phyloP scores from a whole-genome alignment of 202 grass and related monocot species.

The Panicum virgatum region DNA sequence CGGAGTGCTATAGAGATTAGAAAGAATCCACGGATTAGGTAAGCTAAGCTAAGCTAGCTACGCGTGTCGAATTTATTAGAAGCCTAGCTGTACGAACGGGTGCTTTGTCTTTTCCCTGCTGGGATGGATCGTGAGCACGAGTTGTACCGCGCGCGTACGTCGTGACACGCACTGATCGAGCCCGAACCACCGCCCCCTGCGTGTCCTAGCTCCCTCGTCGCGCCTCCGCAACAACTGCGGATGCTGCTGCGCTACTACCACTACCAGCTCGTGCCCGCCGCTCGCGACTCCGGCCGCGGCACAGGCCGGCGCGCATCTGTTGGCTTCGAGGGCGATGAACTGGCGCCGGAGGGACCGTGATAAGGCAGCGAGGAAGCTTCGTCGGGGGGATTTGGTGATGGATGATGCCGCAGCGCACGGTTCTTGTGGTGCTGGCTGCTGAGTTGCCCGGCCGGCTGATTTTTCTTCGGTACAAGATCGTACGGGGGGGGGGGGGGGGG shows the following conservation, averaged over 20 bases:
- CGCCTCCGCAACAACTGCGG: no score
- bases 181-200: slow-evolving; percentile 17
- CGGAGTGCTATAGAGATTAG: neutral
- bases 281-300: neutral
- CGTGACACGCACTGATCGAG: slow-evolving; percentile 17
- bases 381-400: neutral
- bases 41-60: slow-evolving; percentile 17
- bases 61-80: neutral
- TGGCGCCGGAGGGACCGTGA: neutral
- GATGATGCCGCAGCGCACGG: neutral
- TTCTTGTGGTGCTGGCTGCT: neutral
- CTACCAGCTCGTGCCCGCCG: neutral
- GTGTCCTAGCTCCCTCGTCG: no score
- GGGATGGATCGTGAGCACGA: slow-evolving; percentile 1
- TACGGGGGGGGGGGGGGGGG: no score
- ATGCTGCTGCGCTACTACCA: no score
- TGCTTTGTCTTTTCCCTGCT: slow-evolving; percentile 4
- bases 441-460: neutral
- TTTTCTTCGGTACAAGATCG: neutral
- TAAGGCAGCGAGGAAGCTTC: neutral
- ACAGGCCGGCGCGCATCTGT: neutral
- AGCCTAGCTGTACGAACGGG: neutral
- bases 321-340: neutral
- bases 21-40: neutral
- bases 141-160: slow-evolving; percentile 27